Conservation (phyloP, 345 rosid genomes). For the Iberis pinnata region DNA sequence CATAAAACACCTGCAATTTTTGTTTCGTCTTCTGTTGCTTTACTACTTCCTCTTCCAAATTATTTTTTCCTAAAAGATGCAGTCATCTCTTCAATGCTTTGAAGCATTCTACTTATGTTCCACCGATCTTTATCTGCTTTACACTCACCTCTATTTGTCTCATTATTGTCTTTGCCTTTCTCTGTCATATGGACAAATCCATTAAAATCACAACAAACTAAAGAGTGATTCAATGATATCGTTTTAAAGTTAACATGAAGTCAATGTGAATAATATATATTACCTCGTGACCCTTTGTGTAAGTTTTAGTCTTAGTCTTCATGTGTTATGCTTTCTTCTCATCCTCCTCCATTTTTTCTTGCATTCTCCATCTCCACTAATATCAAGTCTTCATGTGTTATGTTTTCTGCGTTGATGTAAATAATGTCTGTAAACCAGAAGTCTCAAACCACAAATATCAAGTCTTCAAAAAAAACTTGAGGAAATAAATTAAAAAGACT, state of each 20-base stretch:
- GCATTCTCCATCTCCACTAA: conserved; percentile 65
- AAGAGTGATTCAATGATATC: background rate
- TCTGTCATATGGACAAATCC: conserved; percentile 38
- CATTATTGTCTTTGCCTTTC: conserved; percentile 64
- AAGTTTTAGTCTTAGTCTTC: conserved; percentile 71
- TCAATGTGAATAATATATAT: conserved; percentile 6
- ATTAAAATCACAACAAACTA: conserved; percentile 7
- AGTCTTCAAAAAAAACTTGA: too few relatives aligned
- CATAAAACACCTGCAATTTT: conserved; percentile 65
- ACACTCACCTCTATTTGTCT: conserved; percentile 64
- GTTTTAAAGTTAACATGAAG: background rate
- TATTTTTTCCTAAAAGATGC: conserved; percentile 73
- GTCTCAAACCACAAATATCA: too few relatives aligned
- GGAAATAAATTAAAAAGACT: too few relatives aligned
- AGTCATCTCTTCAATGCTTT: conserved; percentile 79
- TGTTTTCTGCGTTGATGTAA: too few relatives aligned
- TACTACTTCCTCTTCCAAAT: conserved; percentile 75
- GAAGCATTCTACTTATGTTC: conserved; percentile 90
- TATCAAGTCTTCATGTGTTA: too few relatives aligned
- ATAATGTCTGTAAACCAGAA: too few relatives aligned
- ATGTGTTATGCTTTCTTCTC: conserved; percentile 76
- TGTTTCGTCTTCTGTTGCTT: conserved; percentile 87
- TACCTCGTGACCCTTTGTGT: conserved; percentile 96
- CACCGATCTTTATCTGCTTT: conserved; percentile 79
- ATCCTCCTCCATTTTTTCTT: conserved; percentile 70